A percentile compares a stretch with the other conserved stretches of the same genome.
These are phyloP conservation scores for Termitomyces sp. DNA, from an alignment of 768 basidiomycete genomes.

Conservation along the genomic window DNA sequence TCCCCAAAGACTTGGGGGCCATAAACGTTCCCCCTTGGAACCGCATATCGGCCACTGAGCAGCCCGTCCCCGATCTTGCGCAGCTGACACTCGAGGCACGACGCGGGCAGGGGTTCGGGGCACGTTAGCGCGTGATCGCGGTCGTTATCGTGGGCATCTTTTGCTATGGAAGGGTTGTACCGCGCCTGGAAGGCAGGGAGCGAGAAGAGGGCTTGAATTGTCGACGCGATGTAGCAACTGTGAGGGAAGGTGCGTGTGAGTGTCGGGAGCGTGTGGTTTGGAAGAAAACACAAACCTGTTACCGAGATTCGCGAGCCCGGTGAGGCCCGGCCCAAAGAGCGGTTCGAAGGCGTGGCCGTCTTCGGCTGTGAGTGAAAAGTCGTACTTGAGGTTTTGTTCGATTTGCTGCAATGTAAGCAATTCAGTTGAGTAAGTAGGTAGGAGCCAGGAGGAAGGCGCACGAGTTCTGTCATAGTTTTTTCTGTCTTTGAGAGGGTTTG, in stretches of 20 bases:
- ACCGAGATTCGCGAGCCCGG: slow-evolving; percentile 87
- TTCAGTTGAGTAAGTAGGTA: background rate
- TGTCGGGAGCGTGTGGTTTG: background rate
- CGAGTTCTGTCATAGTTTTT: slow-evolving; percentile 94
- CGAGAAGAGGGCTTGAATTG: slow-evolving; percentile 81
- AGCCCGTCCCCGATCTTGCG: slow-evolving; percentile 89
- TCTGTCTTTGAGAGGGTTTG: slow-evolving; percentile 82
- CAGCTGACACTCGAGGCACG: slow-evolving; percentile 95
- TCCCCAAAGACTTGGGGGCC: background rate
- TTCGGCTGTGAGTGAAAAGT: slow-evolving; percentile 86
- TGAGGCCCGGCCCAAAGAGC: slow-evolving; percentile 82
- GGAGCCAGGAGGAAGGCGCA: slow-evolving; percentile 24
- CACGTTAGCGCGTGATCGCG: slow-evolving; percentile 56
- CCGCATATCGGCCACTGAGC: slow-evolving; percentile 86
- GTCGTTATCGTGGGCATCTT: background rate
- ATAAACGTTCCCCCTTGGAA: slow-evolving; percentile 34
- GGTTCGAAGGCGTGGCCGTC: slow-evolving; percentile 86
- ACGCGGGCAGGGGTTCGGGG: slow-evolving; percentile 61
- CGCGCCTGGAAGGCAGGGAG: slow-evolving; percentile 70
- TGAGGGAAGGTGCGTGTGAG: slow-evolving; percentile 58
- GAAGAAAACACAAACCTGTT: slow-evolving; percentile 48
- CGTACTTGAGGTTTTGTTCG: slow-evolving; percentile 92
- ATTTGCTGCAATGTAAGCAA: slow-evolving; percentile 60
- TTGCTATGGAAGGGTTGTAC: slow-evolving; percentile 36
- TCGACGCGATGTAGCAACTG: slow-evolving; percentile 97